Evolutionary conservation across 1,284 basidiomycete species (phyloP).

Genomic region (Cryptococcus sp.): DNA sequence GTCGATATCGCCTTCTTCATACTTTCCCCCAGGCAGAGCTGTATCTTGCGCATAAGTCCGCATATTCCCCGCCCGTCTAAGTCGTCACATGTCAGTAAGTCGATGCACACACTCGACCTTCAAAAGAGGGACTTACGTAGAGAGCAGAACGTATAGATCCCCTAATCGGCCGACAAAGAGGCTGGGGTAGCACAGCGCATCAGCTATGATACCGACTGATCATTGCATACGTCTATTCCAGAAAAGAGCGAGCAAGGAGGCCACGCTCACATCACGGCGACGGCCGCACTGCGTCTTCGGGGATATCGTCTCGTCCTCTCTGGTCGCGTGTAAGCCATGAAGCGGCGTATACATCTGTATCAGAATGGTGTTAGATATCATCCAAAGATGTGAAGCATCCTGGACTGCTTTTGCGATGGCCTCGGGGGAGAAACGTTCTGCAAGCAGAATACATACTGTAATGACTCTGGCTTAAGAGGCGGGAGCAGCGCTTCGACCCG

Average conservation of each 20-base stretch:
- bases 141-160: slow-evolving; percentile 74
- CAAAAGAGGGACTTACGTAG: slow-evolving; percentile 28
- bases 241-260: not conserved
- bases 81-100: not conserved
- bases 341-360: slow-evolving; percentile 43
- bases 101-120: not conserved
- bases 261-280: slow-evolving; percentile 40
- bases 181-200: slow-evolving; percentile 12
- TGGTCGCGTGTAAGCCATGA: slow-evolving; percentile 33
- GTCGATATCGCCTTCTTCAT: slow-evolving; percentile 66
- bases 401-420: not conserved
- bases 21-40: slow-evolving; percentile 76
- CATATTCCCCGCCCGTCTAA: slow-evolving; percentile 71
- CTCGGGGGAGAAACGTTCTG: not conserved
- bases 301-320: slow-evolving; percentile 27
- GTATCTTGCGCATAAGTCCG: slow-evolving; percentile 79
- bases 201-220: not conserved
- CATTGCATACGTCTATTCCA: too few relatives aligned
- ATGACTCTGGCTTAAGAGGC: slow-evolving; percentile 45
- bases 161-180: slow-evolving; percentile 77
- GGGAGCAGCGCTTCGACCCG: slow-evolving; percentile 41
- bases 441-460: slow-evolving; percentile 33
- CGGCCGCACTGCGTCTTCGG: slow-evolving; percentile 37
- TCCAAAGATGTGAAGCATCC: not conserved
- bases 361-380: not conserved